These are phyloP conservation scores for Straminergon stramineum DNA, from an alignment of 225 moss, liverwort and hornwort species.

Conservation along the genomic window DNA sequence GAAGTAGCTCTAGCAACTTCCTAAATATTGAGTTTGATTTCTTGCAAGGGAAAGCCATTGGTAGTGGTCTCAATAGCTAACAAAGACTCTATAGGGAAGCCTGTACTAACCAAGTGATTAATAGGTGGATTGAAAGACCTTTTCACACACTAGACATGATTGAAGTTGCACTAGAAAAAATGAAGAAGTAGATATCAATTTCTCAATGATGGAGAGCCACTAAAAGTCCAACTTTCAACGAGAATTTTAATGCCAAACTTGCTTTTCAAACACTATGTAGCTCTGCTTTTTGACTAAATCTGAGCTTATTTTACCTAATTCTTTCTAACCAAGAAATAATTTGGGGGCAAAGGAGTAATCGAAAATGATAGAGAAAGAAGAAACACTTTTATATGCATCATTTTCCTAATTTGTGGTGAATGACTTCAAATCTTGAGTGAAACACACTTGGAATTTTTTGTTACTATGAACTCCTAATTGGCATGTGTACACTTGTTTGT, in stretches of 20 bases:
- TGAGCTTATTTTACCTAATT: too few species aligned
- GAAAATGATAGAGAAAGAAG: too few species aligned
- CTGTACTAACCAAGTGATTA: background rate
- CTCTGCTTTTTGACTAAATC: background rate
- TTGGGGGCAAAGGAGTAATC: too few species aligned
- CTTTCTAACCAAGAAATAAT: too few species aligned
- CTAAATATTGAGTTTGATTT: too few species aligned
- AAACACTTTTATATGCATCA: too few species aligned
- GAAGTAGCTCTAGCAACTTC: background rate
- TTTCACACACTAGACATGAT: fast-evolving
- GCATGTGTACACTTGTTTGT: too few species aligned
- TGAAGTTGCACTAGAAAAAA: background rate
- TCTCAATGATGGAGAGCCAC: fast-evolving
- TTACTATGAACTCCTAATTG: too few species aligned
- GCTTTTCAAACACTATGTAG: background rate
- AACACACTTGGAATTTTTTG: too few species aligned
- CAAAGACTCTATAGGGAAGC: fast-evolving
- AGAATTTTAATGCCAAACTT: fast-evolving
- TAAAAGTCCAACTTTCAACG: background rate
- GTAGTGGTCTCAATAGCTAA: background rate
- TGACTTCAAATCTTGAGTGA: too few species aligned
- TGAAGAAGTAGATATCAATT: background rate
- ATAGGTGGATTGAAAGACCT: background rate
- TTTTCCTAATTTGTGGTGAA: too few species aligned
- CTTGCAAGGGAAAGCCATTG: fast-evolving